These are phyloP conservation scores for Bimuria novae-zelandiae DNA, from an alignment of 2,329 filamentous ascomycete genomes.

Conservation along the genomic window DNA sequence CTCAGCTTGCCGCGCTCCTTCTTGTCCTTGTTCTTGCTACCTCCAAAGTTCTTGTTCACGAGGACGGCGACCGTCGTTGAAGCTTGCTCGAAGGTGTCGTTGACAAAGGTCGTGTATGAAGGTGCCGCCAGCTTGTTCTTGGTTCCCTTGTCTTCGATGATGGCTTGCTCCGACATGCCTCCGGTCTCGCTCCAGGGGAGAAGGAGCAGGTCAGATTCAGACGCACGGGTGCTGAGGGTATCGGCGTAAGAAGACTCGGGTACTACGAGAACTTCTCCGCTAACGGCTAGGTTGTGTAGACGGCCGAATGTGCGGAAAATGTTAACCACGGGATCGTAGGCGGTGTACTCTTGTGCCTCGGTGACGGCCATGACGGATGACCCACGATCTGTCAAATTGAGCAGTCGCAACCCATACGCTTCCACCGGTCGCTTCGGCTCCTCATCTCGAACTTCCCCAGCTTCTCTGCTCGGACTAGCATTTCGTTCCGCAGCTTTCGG, in stretches of 20 bases:
- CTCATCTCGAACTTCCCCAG: conserved; percentile 20
- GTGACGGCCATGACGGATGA: conserved; percentile 95
- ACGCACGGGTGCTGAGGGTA: conserved; percentile 69
- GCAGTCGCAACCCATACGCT: conserved; percentile 81
- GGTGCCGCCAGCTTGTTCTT: conserved; percentile 64
- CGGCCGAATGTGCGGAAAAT: conserved; percentile 88
- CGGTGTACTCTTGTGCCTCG: conserved; percentile 71
- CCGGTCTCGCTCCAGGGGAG: conserved; percentile 91
- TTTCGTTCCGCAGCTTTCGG: conserved; percentile 35
- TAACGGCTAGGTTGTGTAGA: conserved; percentile 80
- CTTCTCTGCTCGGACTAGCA: conserved; percentile 30
- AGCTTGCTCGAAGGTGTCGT: conserved; percentile 65
- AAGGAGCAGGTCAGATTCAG: conserved; percentile 68
- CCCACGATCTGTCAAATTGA: conserved; percentile 88
- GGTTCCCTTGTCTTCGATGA: conserved; percentile 54
- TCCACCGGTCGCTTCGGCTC: conserved; percentile 60
- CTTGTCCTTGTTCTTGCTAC: conserved; percentile 46
- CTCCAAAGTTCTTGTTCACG: conserved; percentile 72
- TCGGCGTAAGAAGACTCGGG: conserved; percentile 80
- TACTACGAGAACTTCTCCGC: conserved; percentile 78
- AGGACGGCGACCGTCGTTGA: conserved; percentile 75
- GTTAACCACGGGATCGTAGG: conserved; percentile 80
- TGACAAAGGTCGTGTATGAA: conserved; percentile 75
- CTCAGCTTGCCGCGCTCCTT: conserved; percentile 28
- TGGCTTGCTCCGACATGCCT: conserved; percentile 69